These are phyloP conservation scores for Daedalea quercina DNA, from an alignment of 768 basidiomycete species.

Conservation along the genomic window DNA sequence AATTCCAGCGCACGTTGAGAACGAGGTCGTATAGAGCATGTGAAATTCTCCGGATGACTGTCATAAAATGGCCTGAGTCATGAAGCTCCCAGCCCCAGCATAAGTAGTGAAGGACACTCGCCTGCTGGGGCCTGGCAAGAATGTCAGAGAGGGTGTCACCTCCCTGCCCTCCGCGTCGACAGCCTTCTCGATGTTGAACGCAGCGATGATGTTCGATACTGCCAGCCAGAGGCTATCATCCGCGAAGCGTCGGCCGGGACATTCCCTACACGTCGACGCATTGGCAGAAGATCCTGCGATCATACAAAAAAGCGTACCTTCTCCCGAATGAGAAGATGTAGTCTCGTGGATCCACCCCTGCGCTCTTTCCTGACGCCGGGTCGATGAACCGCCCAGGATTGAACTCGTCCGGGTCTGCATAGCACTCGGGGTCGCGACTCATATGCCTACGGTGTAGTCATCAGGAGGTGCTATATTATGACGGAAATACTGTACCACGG, in stretches of 20 bases:
- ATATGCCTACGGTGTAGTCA: background rate
- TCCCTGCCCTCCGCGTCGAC: constrained; percentile 34
- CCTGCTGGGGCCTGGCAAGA: constrained; percentile 29
- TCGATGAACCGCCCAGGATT: background rate
- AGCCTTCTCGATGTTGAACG: constrained; percentile 36
- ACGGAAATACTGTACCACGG: background rate
- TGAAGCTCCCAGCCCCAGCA: too few relatives aligned
- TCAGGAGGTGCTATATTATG: background rate
- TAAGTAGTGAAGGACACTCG: too few relatives aligned
- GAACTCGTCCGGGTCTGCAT: background rate
- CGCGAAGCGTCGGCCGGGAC: constrained; percentile 47
- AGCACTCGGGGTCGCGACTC: background rate
- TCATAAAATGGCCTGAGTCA: too few relatives aligned
- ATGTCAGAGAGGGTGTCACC: constrained; percentile 30
- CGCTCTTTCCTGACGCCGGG: background rate
- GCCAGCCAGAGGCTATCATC: constrained; percentile 40
- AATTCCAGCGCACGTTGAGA: constrained; percentile 9
- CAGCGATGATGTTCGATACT: constrained; percentile 37
- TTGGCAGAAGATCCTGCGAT: background rate
- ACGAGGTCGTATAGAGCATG: constrained; percentile 39
- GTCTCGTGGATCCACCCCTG: constrained; percentile 31
- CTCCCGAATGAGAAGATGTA: constrained; percentile 53
- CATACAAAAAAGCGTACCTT: constrained; percentile 9
- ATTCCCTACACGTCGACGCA: constrained; percentile 29
- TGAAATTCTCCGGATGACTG: constrained; percentile 48